phyloP scores from a whole-genome alignment of 1,284 basidiomycete species.

The Cryptococcus maquisensis region DNA sequence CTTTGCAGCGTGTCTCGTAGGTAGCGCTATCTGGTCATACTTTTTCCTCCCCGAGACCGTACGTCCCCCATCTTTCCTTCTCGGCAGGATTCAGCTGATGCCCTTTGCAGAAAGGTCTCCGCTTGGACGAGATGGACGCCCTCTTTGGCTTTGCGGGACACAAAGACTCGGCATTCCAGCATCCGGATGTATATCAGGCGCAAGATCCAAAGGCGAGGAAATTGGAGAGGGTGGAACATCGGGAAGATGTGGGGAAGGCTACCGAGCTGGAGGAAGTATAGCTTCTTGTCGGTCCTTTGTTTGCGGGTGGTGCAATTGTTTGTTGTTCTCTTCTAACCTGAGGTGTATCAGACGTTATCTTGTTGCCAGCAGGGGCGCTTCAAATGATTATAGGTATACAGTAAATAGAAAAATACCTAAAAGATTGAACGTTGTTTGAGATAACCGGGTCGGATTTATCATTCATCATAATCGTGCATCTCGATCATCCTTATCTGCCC shows the following conservation, averaged over 20 bases:
- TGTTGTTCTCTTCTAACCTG: too few relatives aligned
- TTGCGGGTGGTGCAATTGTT: too few relatives aligned
- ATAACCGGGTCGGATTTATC: too few relatives aligned
- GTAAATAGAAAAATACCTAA: too few relatives aligned
- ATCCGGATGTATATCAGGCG: not conserved
- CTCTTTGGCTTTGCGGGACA: constrained; percentile 11
- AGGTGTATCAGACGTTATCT: too few relatives aligned
- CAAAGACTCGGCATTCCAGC: not conserved
- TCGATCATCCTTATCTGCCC: too few relatives aligned
- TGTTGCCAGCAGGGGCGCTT: too few relatives aligned
- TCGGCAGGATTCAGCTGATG: not conserved
- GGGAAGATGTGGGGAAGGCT: not conserved
- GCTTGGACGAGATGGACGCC: constrained; percentile 12
- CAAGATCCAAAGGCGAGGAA: constrained; percentile 4
- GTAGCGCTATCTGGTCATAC: constrained; percentile 12
- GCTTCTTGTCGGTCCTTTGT: too few relatives aligned
- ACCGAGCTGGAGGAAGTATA: constrained; percentile 1
- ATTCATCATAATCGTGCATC: too few relatives aligned
- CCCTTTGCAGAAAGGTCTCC: constrained; percentile 7
- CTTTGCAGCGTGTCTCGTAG: constrained; percentile 19
- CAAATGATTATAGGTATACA: too few relatives aligned
- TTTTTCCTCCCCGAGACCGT: constrained; percentile 16
- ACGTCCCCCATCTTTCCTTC: not conserved
- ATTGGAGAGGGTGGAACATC: constrained; percentile 1
- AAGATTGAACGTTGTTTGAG: too few relatives aligned